Percentiles rank a stretch among this genome's conserved stretches.
Conservation (phyloP, 1,284 basidiomycete species). For the Trichosporon coremiiforme region DNA sequence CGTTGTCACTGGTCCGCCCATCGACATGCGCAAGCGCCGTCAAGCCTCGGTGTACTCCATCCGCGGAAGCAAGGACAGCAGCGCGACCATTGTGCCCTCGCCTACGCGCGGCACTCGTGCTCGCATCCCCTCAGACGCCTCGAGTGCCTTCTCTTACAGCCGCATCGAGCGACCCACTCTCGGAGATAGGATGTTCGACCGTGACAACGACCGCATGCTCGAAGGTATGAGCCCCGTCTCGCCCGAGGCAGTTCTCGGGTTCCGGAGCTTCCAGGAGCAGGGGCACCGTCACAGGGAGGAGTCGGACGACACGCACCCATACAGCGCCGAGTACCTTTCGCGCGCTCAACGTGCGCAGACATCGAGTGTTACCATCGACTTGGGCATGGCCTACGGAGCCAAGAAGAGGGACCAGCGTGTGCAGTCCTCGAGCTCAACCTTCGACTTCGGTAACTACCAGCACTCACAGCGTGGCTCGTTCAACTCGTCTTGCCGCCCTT, state of each 20-base stretch:
- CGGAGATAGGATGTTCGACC: conserved; percentile 15
- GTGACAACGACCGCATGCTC: neutral
- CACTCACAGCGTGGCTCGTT: neutral
- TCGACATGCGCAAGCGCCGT: neutral
- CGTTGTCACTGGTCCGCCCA: neutral
- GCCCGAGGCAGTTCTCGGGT: neutral
- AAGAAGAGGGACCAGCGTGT: neutral
- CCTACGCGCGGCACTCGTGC: neutral
- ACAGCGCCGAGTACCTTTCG: conserved; percentile 2
- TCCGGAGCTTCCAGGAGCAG: neutral
- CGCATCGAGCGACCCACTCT: conserved; percentile 10
- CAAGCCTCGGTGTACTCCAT: conserved; percentile 10
- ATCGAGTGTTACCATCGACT: neutral
- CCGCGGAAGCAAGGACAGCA: conserved; percentile 12
- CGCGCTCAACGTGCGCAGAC: neutral
- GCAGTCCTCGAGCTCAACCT: neutral
- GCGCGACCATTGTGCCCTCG: neutral
- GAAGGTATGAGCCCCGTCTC: conserved; percentile 3
- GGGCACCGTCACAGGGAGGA: neutral
- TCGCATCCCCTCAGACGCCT: neutral
- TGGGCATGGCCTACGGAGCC: conserved; percentile 2
- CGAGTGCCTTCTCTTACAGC: conserved; percentile 8
- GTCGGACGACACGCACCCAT: neutral
- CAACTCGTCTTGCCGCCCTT: neutral
- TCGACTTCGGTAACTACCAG: neutral